Base-by-base conservation (phyloP, 169 alveolate species). In the Plasmodium berghei region DNA sequence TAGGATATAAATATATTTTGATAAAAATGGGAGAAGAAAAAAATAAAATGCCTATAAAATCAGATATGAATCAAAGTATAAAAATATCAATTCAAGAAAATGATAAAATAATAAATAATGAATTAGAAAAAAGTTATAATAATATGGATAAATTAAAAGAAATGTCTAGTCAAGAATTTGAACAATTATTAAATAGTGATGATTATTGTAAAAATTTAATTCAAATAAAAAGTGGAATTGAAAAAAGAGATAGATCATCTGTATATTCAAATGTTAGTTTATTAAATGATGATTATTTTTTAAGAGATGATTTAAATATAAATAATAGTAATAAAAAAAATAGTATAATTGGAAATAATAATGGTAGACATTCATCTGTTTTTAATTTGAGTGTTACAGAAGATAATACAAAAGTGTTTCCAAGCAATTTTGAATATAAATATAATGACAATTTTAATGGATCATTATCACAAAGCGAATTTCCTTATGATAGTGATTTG, bases 341-440 rank as follows among this genome's bases (percentile, higher is more conserved):
- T 56, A 77, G 89, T 18, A 22, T 46, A 24, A 46, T 63, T n/a
- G 49, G 77, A 2, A 20, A 63, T 34, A 20, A 56, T 8, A 63
- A 77, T 45, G 42, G 48, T 20, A 64, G 89, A 5, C 63, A 77
- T 40, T 77, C 89, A 2, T 77, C 89, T 0, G 18, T 77, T 46
- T 77, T 77, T 45, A 77, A 77, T 62, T 64, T 77, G 24, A 77
- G 89, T 34, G 77, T 58, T 63, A 56, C 89, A 10, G 72, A 77
- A 26, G 89, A 63, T 22, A 77, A 77, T 26, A 46, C 56, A 6
- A 77, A 64, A 46, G n/a, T 9, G 8, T 62, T 70, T 16, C 63
- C 64, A 3, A 74, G 49, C 1, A 77, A 63, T 49, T 77, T 63
- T 34, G 66, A 63, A 3, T 63, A 26, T 5, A 40, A 46, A 2